Base-by-base conservation (phyloP, 192 early-diverging fungal species). In the Mortierella hygrophila region DNA sequence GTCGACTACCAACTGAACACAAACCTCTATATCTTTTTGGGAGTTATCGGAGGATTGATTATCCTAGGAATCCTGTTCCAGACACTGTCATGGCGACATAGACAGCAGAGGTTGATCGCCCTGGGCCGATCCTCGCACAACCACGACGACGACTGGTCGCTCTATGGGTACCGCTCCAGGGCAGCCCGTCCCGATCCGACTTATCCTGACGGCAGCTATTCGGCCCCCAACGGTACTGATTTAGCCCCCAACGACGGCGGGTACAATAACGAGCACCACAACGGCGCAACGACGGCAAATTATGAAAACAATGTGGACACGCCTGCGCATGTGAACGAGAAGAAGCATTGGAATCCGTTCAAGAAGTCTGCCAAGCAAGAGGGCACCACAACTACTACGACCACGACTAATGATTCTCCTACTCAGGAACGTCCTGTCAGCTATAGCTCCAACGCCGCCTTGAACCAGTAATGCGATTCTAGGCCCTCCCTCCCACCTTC, bases 321-420 rank as follows among this genome's bases (percentile, higher is more conserved):
- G 2, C 18, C 54, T 35, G 78, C 9, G 1, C 70, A 71, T 38
- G 54, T 38, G 11, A 1, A 13, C 29, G 80, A 84, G 49, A 85
- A 85, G 74, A 80, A 76, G n/a, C n/a, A 15, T 2, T 76, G 78
- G 83, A 86, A 86, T 57, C 83, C 83, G 35, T 86, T 86, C 78
- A 80, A 81, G 73, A 86, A 80, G 74, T 60, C 70, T 42, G 70
- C 54, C n/a, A 72, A 40, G 23, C 6, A 32, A 10, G 35, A 42
- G 1, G 54, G 60, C 9, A 32, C 32, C 3, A 46, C 72, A 18
- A 37, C 42, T 46, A 55, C 71, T 5, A 74, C 81, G 26, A 74
- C 81, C 20, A 46, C 75, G 13, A 35, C 41, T 2, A 23, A 2
- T 2, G 68, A 46, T 26, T 16, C 9, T 29, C 72, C 78, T n/a